Evolutionary conservation across 1,284 basidiomycete genomes (phyloP), one percentile per base, ranked within the genome.

Genomic region (Cryptococcus hybrid): DNA sequence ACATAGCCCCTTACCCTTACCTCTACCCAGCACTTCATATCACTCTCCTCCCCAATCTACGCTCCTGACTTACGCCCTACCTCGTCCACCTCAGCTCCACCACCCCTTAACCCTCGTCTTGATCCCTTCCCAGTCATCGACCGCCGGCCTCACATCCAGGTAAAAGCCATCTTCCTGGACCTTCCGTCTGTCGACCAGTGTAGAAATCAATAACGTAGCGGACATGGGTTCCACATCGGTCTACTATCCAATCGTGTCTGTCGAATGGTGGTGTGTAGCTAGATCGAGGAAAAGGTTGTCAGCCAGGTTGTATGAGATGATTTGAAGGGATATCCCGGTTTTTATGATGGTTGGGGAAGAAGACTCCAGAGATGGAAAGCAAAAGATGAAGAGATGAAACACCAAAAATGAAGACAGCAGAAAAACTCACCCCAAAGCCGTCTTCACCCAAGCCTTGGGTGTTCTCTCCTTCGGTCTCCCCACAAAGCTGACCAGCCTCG

Each of bases 181-280:
- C 76, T n/a, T 49, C 49, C n/a, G 53, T 56, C 36, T 80, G 79
- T 57, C 84, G 86, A n/a, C 96, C 95, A 0, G 92, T 89, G 81
- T 99, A 99, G 75, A 98, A 99, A 78, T 99, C 95, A 66, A 99
- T 97, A 57, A 99, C 87, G 79, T 99, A 99, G 61, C 95, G 87
- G 70, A 94, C 82, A 55, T 86, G 86, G 2, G 84, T 85, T 2
- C 93, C 93, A 69, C 91, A 93, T 36, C 96, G 86, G 75, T 97
- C 92, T 46, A 99, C 86, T 46, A 92, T 79, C 96, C 95, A 99
- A 77, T 99, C 95, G 65, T 99, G 95, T 56, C 96, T 83, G 77
- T 99, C 96, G 74, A 99, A 99, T 0, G 95, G 95, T 9, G 89
- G 83, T 43, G 90, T 84, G 76, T 98, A 99, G 3, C 94, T 92